Evolutionary conservation across 2,329 filamentous ascomycete genomes (phyloP).

Genomic region (Colletotrichum sp.): DNA sequence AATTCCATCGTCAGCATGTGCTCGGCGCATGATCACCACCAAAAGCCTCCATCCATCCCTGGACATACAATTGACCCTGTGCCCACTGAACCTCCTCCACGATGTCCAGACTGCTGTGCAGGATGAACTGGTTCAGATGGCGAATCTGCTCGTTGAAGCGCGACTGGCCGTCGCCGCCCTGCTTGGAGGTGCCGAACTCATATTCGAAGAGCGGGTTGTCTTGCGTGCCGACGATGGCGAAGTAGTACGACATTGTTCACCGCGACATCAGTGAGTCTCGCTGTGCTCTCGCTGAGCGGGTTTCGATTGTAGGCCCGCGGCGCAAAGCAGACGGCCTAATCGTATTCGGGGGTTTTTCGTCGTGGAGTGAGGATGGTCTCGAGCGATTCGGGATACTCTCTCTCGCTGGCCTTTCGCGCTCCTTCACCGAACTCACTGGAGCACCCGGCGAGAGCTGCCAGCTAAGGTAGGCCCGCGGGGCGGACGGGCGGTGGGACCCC

Average conservation of each 20-base stretch:
- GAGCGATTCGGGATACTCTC: neutral
- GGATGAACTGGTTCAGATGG: conserved; percentile 96
- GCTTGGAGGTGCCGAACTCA: conserved; percentile 96
- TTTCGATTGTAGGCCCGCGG: neutral
- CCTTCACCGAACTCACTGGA: neutral
- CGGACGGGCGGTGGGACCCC: neutral
- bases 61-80: conserved; percentile 75
- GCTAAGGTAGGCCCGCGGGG: neutral
- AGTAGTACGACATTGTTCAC: conserved; percentile 91
- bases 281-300: neutral
- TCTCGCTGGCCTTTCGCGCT: neutral
- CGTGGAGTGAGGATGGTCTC: neutral
- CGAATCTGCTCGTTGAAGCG: conserved; percentile 88
- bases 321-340: neutral
- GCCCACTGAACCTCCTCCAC: conserved; percentile 97
- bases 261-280: neutral
- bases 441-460: neutral
- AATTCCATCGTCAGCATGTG: neutral
- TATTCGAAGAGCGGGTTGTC: conserved; percentile 97
- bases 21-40: neutral
- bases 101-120: conserved; percentile 92
- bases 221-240: conserved; percentile 92
- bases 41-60: neutral
- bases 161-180: conserved; percentile 89
- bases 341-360: neutral